Conservation (phyloP, 228 moss, liverwort and hornwort species). For the Sphagnum fallax region DNA sequence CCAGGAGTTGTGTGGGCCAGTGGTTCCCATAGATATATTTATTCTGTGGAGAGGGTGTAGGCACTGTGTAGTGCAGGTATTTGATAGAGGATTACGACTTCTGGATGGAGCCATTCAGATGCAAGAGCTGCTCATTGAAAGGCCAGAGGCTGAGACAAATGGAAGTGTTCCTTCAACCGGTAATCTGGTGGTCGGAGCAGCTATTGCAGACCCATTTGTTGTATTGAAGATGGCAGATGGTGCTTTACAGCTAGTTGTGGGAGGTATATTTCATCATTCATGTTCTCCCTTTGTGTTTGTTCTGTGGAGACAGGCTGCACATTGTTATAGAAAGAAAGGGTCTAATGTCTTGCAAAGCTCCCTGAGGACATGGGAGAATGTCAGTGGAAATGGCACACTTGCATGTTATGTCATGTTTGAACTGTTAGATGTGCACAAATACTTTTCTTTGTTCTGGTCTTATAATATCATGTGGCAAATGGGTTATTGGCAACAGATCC, state of each 20-base stretch:
- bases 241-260: conserved; percentile 70
- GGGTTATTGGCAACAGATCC: conserved; percentile 17
- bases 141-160: conserved; percentile 26
- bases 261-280: conserved; percentile 20
- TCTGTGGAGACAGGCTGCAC: not conserved
- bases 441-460: too few relatives aligned
- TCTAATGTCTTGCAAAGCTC: too few relatives aligned
- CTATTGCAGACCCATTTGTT: conserved; percentile 77
- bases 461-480: too few relatives aligned
- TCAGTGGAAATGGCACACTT: too few relatives aligned
- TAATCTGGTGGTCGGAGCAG: conserved; percentile 49
- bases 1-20: not conserved
- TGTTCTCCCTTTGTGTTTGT: not conserved
- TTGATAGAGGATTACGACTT: conserved; percentile 68
- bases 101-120: conserved; percentile 77
- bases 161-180: conserved; percentile 22
- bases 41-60: conserved; percentile 13
- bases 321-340: too few relatives aligned
- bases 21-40: not conserved
- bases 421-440: too few relatives aligned
- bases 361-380: too few relatives aligned
- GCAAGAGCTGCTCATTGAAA: conserved; percentile 54
- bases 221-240: conserved; percentile 82
- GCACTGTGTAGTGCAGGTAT: conserved; percentile 84
- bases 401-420: too few relatives aligned